phyloP scores from a whole-genome alignment of 2,329 filamentous ascomycete genomes.

The Aureobasidium pullulans region DNA sequence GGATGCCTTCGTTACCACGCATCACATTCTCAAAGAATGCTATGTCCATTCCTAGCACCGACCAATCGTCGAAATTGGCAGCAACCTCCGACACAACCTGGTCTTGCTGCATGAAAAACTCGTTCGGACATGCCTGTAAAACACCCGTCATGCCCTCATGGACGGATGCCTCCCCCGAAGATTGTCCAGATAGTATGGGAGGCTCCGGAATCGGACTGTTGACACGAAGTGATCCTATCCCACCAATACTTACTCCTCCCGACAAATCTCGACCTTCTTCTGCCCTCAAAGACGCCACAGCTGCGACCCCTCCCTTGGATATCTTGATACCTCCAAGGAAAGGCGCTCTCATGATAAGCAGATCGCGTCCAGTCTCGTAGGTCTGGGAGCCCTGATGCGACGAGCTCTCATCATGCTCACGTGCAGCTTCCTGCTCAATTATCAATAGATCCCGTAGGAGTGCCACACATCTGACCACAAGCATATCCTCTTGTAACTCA shows the following conservation, averaged over 20 bases:
- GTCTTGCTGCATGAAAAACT: not conserved
- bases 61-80: not conserved
- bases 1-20: too few species aligned
- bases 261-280: not conserved
- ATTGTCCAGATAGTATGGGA: not conserved
- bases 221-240: not conserved
- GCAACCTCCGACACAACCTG: not conserved
- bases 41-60: not conserved
- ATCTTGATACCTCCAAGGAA: not conserved
- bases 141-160: not conserved
- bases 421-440: not conserved
- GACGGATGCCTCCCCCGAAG: not conserved
- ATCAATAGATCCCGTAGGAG: not conserved
- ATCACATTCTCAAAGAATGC: not conserved
- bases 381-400: too few species aligned
- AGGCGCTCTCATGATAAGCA: not conserved
- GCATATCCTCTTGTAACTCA: not conserved
- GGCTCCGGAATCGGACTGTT: not conserved
- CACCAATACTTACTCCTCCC: not conserved
- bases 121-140: not conserved
- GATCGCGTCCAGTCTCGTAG: not conserved
- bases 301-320: not conserved
- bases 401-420: not conserved
- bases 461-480: not conserved
- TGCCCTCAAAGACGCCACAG: not conserved